Percentiles rank a stretch among this genome's conserved stretches.
These are phyloP conservation scores for Letharia columbiana DNA, from an alignment of 495 filamentous ascomycete species.

Conservation along the genomic window DNA sequence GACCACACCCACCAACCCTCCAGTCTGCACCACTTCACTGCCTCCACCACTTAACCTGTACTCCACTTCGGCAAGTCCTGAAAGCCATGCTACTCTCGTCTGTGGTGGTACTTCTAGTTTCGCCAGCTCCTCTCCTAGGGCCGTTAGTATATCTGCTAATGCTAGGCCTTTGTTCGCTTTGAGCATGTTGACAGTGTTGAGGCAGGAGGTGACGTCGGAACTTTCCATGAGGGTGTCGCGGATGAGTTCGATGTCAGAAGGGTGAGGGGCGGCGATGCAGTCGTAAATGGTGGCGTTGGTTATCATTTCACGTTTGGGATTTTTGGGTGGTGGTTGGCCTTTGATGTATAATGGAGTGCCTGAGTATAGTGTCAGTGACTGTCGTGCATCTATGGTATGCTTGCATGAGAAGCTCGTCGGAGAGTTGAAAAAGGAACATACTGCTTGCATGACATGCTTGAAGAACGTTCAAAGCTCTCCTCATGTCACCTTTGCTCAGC, in stretches of 20 bases:
- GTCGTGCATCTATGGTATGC: not conserved
- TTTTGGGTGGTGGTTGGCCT: conserved; percentile 42
- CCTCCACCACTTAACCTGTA: conserved; percentile 83
- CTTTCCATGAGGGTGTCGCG: conserved; percentile 71
- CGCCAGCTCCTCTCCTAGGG: conserved; percentile 69
- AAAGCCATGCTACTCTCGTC: conserved; percentile 83
- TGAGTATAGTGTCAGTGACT: conserved; percentile 14
- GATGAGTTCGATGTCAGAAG: conserved; percentile 78
- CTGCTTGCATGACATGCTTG: conserved; percentile 95
- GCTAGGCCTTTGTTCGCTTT: conserved; percentile 84
- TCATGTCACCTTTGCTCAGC: conserved; percentile 93
- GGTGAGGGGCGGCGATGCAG: conserved; percentile 93
- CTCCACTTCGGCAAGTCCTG: conserved; percentile 86
- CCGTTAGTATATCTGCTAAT: conserved; percentile 84
- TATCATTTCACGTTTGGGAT: conserved; percentile 62
- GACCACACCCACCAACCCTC: conserved; percentile 82
- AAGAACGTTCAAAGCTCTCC: conserved; percentile 86
- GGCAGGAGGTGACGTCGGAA: conserved; percentile 75
- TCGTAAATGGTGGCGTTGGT: conserved; percentile 91
- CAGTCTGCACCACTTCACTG: conserved; percentile 83
- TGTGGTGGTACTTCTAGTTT: conserved; percentile 78
- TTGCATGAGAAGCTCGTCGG: not conserved
- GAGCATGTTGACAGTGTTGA: conserved; percentile 76
- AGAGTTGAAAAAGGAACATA: conserved; percentile 34
- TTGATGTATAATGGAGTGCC: conserved; percentile 66